Evolutionary conservation across 164 flowering plant species (phyloP), one percentile per base, ranked within the genome.

Genomic region (Vitis rotundifolia): DNA sequence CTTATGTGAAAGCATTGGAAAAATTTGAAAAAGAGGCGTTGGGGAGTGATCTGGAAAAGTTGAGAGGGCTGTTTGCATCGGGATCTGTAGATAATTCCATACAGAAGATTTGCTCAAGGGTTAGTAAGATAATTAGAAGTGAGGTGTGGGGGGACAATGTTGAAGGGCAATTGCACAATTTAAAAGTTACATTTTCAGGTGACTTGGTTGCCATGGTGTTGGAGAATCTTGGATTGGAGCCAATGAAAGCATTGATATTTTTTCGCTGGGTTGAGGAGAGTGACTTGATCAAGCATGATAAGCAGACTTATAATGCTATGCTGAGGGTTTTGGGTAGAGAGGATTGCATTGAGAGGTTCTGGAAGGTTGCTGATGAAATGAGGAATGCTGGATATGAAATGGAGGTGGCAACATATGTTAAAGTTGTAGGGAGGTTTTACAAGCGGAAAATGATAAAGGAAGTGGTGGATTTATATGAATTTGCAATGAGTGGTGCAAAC

Each of bases 211-310:
- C 59, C 51, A 61, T 60, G 75, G 81, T 85, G 48, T 48, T 91
- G 71, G 89, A 83, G 52, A 78, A 70, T 56, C 79, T 92, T 50
- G 80, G 55, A 10, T 9, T 18, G 29, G 86, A 88, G 54, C 88
- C 88, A 1, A 59, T 48, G 56, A 89, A 88, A 71, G 91, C 87
- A 1, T 77, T 89, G 73, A 76, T 86, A 68, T 87, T 89, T 72
- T 91, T 91, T 55, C 75, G 83, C 74, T 91, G 97, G 97, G 70
- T 87, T 59, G 84, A 81, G 59, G 92, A 86, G 75, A 77, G 78
- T 68, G 85, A 78, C 8, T 31, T 80, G 60, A 80, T 80, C 64
- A 83, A 82, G 74, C 92, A 81, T 69, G 76, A 86, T 73, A 76
- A 69, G 57, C 6, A 5, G 69, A 88, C 83, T 12, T 89, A 82